Evolutionary conservation across 2,329 filamentous ascomycete genomes (phyloP).

Genomic region (Arthroderma sp.): DNA sequence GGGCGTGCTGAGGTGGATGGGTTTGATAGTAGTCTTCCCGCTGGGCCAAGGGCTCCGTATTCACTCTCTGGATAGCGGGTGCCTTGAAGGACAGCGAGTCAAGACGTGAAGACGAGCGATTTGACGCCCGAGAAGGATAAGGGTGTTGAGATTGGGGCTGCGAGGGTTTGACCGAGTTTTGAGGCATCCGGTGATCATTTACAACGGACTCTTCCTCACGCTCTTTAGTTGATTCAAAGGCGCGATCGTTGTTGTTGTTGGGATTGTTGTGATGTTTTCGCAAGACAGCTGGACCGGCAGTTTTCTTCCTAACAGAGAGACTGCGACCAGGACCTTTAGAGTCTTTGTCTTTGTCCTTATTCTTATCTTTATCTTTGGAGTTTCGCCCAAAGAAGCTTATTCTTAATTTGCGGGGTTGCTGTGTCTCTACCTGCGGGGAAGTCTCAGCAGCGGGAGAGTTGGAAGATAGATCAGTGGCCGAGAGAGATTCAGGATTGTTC

Average conservation of each 20-base stretch:
- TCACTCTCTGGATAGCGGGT: slow-evolving; percentile 12
- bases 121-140: slow-evolving; percentile 11
- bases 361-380: slow-evolving; percentile 10
- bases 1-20: slow-evolving; percentile 11
- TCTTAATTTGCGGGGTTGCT: slow-evolving; percentile 10
- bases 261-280: slow-evolving; percentile 1
- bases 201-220: slow-evolving; percentile 3
- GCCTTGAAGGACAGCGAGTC: slow-evolving; percentile 10
- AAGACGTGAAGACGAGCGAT: slow-evolving; percentile 11
- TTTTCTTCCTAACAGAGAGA: slow-evolving; percentile 17
- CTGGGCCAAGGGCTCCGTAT: slow-evolving; percentile 10
- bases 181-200: slow-evolving; percentile 8
- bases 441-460: slow-evolving; percentile 7
- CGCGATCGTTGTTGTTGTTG: slow-evolving; percentile 1
- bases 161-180: slow-evolving; percentile 6
- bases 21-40: slow-evolving; percentile 12
- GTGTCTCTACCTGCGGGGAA: slow-evolving; percentile 7
- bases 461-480: slow-evolving; percentile 5
- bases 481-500: neutral
- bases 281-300: slow-evolving; percentile 6
- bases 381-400: slow-evolving; percentile 15
- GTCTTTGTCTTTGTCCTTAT: slow-evolving; percentile 5
- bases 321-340: slow-evolving; percentile 14
- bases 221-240: slow-evolving; percentile 7
- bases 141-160: slow-evolving; percentile 5